Evolutionary conservation across 805 yeast genomes (phyloP).

Genomic region (Candida nitratophila): DNA sequence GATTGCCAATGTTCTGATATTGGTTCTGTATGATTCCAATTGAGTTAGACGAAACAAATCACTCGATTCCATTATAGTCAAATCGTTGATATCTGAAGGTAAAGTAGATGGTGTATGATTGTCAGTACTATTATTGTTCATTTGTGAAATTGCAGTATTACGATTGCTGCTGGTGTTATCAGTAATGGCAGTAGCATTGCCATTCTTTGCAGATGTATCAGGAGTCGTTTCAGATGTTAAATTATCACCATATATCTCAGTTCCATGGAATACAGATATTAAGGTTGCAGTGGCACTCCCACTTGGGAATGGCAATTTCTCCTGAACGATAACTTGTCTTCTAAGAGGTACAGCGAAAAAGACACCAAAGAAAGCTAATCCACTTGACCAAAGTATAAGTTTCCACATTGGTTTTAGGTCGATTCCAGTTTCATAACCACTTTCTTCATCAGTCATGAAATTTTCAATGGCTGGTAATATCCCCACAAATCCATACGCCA

Average conservation of each 20-base stretch:
- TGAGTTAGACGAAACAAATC: constrained; percentile 22
- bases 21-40: constrained; percentile 37
- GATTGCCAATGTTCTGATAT: constrained; percentile 48
- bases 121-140: background rate
- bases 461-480: constrained; percentile 94
- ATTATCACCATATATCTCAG: constrained; percentile 35
- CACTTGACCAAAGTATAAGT: constrained; percentile 74
- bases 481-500: constrained; percentile 92
- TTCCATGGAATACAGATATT: constrained; percentile 78
- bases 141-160: background rate
- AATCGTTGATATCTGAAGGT: constrained; percentile 7
- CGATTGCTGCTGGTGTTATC: background rate
- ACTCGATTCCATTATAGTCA: constrained; percentile 27
- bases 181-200: background rate
- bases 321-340: constrained; percentile 79
- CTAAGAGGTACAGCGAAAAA: constrained; percentile 90
- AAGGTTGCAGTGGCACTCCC: constrained; percentile 95
- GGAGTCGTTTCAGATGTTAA: background rate
- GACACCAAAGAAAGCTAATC: constrained; percentile 90
- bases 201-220: background rate
- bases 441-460: constrained; percentile 70
- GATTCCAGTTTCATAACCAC: constrained; percentile 45
- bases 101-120: background rate
- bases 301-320: constrained; percentile 86
- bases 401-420: constrained; percentile 35